Evolutionary conservation across 441 rosid genomes (phyloP), one percentile per base, ranked within the genome.

Genomic region (Brassica hybrid): DNA sequence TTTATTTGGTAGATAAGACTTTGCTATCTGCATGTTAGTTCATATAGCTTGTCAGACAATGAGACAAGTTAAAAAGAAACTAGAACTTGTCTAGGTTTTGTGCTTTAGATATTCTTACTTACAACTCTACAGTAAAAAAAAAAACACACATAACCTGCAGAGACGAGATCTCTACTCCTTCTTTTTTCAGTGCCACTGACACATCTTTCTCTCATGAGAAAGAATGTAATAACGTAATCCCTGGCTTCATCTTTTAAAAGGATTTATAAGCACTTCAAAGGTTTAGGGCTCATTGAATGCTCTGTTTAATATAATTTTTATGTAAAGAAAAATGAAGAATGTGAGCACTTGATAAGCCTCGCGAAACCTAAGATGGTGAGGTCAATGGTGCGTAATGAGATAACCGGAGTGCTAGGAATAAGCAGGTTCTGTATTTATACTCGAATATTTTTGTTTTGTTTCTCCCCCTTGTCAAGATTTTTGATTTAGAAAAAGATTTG

Each of bases 311-410:
- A 17, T 48, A 48, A n/a, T 3, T 48, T 13, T 48, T 14, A 48
- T 54, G 59, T 54, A 16, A 54, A 54, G 59, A 54, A 54, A 54
- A 17, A 54, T 54, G 59, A 54, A 54, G 59, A 54, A 54, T 54
- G 59, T 54, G 59, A 54, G 23, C 59, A 54, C 59, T 54, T 54
- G 59, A 54, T 54, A 7, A 54, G 23, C 59, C 59, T 54, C 59
- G 59, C 59, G 11, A 54, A 54, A 54, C 59, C 59, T 54, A 54
- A 54, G 12, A 54, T 54, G 59, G 9, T 2, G 59, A 54, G 23
- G 59, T 54, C 59, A 54, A 1, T 54, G 23, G 23, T 54, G 23
- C 11, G 11, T 54, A 14, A 54, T 54, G 11, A 4, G 4, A 16
- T 2, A 16, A 54, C 4, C 16, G 59, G 59, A 54, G 59, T 7